Evolutionary conservation across 2,329 filamentous ascomycete species (phyloP).

Genomic region (Xylaria digitata): DNA sequence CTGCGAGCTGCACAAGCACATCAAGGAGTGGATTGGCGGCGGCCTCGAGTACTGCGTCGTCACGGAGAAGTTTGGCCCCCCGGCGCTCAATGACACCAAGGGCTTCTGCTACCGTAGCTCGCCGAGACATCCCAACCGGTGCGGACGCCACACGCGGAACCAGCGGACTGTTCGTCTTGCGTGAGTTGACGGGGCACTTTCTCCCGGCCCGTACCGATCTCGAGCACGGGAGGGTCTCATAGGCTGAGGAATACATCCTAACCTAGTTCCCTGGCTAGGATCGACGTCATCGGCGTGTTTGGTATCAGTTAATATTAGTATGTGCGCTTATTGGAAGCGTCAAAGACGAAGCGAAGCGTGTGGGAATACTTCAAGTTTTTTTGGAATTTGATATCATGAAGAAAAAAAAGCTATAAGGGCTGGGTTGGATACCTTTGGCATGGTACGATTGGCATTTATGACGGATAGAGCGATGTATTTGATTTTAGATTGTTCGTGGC

Average conservation of each 20-base stretch:
- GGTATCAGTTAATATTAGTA: neutral
- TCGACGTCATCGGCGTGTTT: neutral
- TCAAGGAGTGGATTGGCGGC: conserved; percentile 68
- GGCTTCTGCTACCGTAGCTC: conserved; percentile 69
- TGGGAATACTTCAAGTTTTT: neutral
- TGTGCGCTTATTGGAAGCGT: neutral
- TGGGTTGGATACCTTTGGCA: neutral
- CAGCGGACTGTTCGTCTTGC: conserved; percentile 49
- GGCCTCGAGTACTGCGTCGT: conserved; percentile 70
- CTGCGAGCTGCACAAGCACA: conserved; percentile 72
- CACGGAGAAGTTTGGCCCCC: conserved; percentile 65
- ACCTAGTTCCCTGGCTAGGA: neutral
- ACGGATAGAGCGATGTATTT: conserved; percentile 1
- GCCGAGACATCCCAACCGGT: conserved; percentile 67
- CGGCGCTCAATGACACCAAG: conserved; percentile 59
- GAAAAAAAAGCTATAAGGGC: neutral
- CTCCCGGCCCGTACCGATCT: neutral
- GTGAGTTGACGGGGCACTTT: conserved; percentile 21
- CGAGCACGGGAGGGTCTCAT: neutral
- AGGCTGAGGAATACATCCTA: neutral
- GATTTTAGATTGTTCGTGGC: conserved; percentile 6
- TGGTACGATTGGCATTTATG: conserved; percentile 6
- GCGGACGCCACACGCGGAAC: conserved; percentile 63
- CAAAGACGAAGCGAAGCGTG: neutral
- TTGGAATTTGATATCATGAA: neutral